Base-by-base conservation (phyloP, 2,329 filamentous ascomycete species). In the Epichloe baconii region DNA sequence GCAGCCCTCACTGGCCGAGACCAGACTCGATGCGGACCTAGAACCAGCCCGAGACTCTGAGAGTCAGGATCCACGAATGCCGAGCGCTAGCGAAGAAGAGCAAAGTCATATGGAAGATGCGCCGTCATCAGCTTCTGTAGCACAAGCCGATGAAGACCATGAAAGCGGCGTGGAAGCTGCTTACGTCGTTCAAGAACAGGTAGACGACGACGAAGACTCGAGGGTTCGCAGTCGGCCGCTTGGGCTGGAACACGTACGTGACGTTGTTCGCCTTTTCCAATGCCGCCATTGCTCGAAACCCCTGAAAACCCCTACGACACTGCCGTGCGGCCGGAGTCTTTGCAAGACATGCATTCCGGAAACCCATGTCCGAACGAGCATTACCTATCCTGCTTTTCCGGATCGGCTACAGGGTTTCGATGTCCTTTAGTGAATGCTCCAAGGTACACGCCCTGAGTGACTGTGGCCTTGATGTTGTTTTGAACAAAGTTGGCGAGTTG, bases 261-360 rank as follows among this genome's bases (percentile, higher is more conserved):
- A 64, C n/a, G 58, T 68, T 17, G 61, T 94, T 54, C 82, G 83
- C 43, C 71, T 93, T 41, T 75, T 93, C 49, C 88, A 94, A 68
- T 96, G 90, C 64, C 76, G 76, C 11, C 70, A 77, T 55, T 95
- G 90, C 65, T 86, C 83, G 3, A 72, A 71, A 43, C 83, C 85
- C 1, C 71, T 93, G 34, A 73, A 69, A 44, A 73, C 79, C 8
- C 86, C 89, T 5, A 75, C 88, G 52, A 86, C 86, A 0, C 71
- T 95, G 4, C 88, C 89, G 5, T 96, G 90, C 64, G 88, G 89
- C 31, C 80, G 84, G 61, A 83, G 83, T 11, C 67, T 95, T 11
- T 96, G 90, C 68, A 81, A 77, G 60, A 65, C 66, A 47, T 96
- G 90, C 66, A 68, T 95, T 2, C 89, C 89, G 1, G 68, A 78